Evolutionary conservation across 495 filamentous ascomycete genomes (phyloP), one percentile per base, ranked within the genome.

Genomic region (Daldinia caldariorum): DNA sequence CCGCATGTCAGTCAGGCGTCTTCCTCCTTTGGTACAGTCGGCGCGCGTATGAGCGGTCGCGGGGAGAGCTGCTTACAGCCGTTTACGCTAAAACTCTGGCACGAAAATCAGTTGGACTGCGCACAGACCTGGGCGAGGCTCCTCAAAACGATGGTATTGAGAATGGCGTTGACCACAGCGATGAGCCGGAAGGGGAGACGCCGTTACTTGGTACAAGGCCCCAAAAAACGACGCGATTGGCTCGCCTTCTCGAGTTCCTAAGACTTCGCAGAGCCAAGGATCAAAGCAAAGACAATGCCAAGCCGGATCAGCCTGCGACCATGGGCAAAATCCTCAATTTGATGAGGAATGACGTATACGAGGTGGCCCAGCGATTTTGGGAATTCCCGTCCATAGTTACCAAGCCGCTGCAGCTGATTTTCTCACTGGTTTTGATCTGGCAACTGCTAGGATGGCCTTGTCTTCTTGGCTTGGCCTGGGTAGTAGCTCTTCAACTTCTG

Each of bases 31-130:
- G 92, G 92, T 93, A 88, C 71, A 85, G 86, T 58, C 84, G 92
- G 54, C 85, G 92, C 39, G 84, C 84, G 62, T 96, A 94, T 70
- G 92, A 96, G 72, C 82, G 92, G 55, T 91, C 90, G 5, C 81
- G 92, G 47, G 92, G 92, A 8, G 92, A 94, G 74, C 89, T 94
- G 88, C 89, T 96, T 55, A 94, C 92, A 60, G 94, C 93, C 87
- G 82, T 95, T 29, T 94, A 94, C 62, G 92, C 93, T 74, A 96
- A 96, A 79, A 92, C 91, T 0, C 78, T 95, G 8, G 86, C 87
- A 5, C 81, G 92, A 35, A 94, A 94, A 78, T 86, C 92, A 0
- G 84, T 91, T 60, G 75, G 75, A 16, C 73, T 73, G 35, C 73
- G 55, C 29, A 66, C 61, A 47, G 68, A 74, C 22, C 26, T 73